These are phyloP conservation scores for Didymella sp. DNA, from an alignment of 2,329 filamentous ascomycete genomes.

Conservation along the genomic window DNA sequence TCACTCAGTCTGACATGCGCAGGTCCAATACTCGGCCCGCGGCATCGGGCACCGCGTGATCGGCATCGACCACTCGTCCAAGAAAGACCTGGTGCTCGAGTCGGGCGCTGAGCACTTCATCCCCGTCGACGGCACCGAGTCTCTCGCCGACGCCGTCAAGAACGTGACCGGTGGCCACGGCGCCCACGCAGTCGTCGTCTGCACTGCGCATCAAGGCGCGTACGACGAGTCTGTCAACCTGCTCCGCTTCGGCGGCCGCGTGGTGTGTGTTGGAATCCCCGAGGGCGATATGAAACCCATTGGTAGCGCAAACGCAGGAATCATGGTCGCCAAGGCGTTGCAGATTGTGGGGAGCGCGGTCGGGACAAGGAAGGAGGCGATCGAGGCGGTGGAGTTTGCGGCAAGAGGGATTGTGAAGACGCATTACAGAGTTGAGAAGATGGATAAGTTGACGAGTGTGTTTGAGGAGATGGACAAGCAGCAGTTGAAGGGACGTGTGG, in stretches of 20 bases:
- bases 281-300: conserved; percentile 58
- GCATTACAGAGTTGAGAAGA: conserved; percentile 55
- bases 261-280: conserved; percentile 57
- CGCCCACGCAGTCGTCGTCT: conserved; percentile 66
- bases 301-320: conserved; percentile 49
- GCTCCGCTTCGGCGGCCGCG: conserved; percentile 54
- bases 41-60: conserved; percentile 70
- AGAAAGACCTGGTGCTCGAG: conserved; percentile 66
- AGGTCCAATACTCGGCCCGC: conserved; percentile 62
- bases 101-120: conserved; percentile 73
- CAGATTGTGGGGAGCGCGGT: conserved; percentile 57
- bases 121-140: conserved; percentile 62
- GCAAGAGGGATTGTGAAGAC: conserved; percentile 54
- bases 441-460: conserved; percentile 55
- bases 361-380: conserved; percentile 56
- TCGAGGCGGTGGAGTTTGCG: conserved; percentile 58
- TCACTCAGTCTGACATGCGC: too few relatives aligned
- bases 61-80: conserved; percentile 69
- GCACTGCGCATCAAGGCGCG: conserved; percentile 57
- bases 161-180: conserved; percentile 64
- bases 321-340: conserved; percentile 53
- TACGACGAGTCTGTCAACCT: conserved; percentile 53
- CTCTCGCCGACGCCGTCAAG: conserved; percentile 63
- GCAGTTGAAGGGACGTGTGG: conserved; percentile 56
- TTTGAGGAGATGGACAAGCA: conserved; percentile 58